These are phyloP conservation scores for Orychophragmus violaceus DNA, from an alignment of 345 rosid species.

Conservation along the genomic window DNA sequence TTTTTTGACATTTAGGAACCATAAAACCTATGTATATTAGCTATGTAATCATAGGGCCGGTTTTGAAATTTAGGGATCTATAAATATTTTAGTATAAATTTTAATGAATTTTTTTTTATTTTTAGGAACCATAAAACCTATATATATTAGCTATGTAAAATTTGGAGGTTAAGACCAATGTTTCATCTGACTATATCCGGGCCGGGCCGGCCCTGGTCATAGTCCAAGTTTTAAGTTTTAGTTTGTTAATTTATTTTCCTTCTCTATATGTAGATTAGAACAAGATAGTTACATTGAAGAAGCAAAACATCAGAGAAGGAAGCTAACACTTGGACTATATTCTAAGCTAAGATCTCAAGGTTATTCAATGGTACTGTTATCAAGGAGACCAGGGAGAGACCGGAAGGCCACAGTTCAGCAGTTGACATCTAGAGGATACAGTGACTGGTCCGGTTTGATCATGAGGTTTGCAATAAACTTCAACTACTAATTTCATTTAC, in stretches of 20 bases:
- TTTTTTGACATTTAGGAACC: too few species aligned
- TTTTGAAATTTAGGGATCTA: too few species aligned
- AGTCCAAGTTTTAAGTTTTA: too few species aligned
- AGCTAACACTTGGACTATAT: slow-evolving; percentile 36
- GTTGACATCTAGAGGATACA: slow-evolving; percentile 51
- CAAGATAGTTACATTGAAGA: slow-evolving; percentile 35
- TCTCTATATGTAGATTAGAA: slow-evolving; percentile 28
- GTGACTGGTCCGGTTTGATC: slow-evolving; percentile 55
- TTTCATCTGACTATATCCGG: too few species aligned
- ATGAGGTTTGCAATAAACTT: slow-evolving; percentile 51
- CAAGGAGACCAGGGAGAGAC: slow-evolving; percentile 43
- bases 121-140: too few species aligned
- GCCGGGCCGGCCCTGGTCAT: too few species aligned
- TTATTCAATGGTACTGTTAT: slow-evolving; percentile 53
- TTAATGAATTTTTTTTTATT: too few species aligned
- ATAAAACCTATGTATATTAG: too few species aligned
- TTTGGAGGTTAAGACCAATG: too few species aligned
- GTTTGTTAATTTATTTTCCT: neutral
- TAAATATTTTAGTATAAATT: too few species aligned
- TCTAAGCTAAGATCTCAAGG: slow-evolving; percentile 46
- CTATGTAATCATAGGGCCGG: too few species aligned
- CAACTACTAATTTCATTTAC: neutral
- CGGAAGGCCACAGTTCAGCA: slow-evolving; percentile 32
- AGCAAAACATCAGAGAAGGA: slow-evolving; percentile 37
- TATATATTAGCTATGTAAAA: too few species aligned